A percentile compares a stretch with the other conserved stretches of the same genome.
phyloP scores from a whole-genome alignment of 2,329 filamentous ascomycete genomes.

The Ramichloridium luteum region DNA sequence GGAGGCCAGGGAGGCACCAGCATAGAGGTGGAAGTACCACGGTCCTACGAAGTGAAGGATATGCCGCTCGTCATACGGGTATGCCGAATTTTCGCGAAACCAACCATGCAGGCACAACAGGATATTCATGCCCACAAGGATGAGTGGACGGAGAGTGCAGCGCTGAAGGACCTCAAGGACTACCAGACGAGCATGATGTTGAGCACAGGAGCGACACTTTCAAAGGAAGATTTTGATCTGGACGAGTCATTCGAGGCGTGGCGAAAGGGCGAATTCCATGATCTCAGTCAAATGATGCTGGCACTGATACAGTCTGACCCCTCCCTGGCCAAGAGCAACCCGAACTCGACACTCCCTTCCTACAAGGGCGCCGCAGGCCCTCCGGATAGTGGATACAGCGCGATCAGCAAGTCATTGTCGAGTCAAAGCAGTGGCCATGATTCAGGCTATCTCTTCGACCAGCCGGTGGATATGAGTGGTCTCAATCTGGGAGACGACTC shows the following conservation, averaged over 20 bases:
- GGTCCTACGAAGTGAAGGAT: slow-evolving; percentile 89
- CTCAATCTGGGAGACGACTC: slow-evolving; percentile 47
- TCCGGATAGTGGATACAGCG: slow-evolving; percentile 25
- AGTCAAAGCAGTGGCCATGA: slow-evolving; percentile 29
- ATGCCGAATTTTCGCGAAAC: slow-evolving; percentile 71
- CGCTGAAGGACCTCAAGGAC: slow-evolving; percentile 78
- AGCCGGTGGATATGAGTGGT: slow-evolving; percentile 53
- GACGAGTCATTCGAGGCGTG: slow-evolving; percentile 81
- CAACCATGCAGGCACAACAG: slow-evolving; percentile 65
- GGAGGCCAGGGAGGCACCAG: slow-evolving; percentile 49
- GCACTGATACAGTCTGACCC: slow-evolving; percentile 79
- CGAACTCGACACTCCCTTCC: slow-evolving; percentile 32
- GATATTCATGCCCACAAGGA: slow-evolving; percentile 75
- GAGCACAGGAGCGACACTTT: slow-evolving; percentile 62
- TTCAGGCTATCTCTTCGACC: slow-evolving; percentile 49
- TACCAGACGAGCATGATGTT: slow-evolving; percentile 84
- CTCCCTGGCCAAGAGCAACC: slow-evolving; percentile 66
- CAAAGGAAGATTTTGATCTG: slow-evolving; percentile 75
- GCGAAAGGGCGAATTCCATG: slow-evolving; percentile 79
- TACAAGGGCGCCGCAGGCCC: slow-evolving; percentile 11
- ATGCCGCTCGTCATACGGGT: slow-evolving; percentile 90
- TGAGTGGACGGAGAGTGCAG: slow-evolving; percentile 83
- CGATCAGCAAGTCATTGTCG: slow-evolving; percentile 36
- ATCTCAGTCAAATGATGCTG: slow-evolving; percentile 86
- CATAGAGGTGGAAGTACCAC: slow-evolving; percentile 68